These are phyloP conservation scores for Penicillium flavigenum DNA, from an alignment of 495 filamentous ascomycete species.

Conservation along the genomic window DNA sequence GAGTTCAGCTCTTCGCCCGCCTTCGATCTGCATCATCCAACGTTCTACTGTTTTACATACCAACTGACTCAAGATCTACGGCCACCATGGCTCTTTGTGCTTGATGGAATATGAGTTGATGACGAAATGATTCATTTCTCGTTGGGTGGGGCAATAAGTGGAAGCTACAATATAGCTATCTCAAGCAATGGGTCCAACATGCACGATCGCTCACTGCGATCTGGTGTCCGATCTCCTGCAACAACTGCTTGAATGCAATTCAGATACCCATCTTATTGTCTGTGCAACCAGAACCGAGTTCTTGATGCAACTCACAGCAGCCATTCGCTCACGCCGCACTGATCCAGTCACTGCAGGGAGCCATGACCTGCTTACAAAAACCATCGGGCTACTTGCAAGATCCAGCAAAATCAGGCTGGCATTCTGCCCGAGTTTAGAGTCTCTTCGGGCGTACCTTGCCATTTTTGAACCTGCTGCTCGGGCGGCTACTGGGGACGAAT, in stretches of 20 bases:
- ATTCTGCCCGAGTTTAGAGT: slow-evolving; percentile 72
- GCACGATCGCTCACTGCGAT: slow-evolving; percentile 28
- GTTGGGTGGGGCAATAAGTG: not conserved
- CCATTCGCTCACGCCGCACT: slow-evolving; percentile 24
- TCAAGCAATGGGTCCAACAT: slow-evolving; percentile 24
- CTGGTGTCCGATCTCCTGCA: slow-evolving; percentile 57
- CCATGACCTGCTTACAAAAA: slow-evolving; percentile 56
- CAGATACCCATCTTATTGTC: slow-evolving; percentile 63
- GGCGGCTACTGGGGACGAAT: not conserved
- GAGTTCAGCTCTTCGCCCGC: slow-evolving; percentile 4
- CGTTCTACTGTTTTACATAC: not conserved
- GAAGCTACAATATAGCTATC: not conserved
- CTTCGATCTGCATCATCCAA: slow-evolving; percentile 13
- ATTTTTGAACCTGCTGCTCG: slow-evolving; percentile 37
- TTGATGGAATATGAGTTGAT: not conserved
- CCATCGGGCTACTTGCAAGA: slow-evolving; percentile 65
- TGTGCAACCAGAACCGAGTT: slow-evolving; percentile 68
- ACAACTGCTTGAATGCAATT: slow-evolving; percentile 58
- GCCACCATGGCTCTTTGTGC: not conserved
- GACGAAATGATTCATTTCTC: not conserved
- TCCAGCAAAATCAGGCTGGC: slow-evolving; percentile 65
- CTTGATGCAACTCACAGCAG: slow-evolving; percentile 47
- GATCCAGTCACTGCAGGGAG: slow-evolving; percentile 13
- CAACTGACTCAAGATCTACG: not conserved
- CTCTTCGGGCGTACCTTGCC: slow-evolving; percentile 73